Conservation (phyloP, 257 asterid species). For the Handroanthus guayacan region DNA sequence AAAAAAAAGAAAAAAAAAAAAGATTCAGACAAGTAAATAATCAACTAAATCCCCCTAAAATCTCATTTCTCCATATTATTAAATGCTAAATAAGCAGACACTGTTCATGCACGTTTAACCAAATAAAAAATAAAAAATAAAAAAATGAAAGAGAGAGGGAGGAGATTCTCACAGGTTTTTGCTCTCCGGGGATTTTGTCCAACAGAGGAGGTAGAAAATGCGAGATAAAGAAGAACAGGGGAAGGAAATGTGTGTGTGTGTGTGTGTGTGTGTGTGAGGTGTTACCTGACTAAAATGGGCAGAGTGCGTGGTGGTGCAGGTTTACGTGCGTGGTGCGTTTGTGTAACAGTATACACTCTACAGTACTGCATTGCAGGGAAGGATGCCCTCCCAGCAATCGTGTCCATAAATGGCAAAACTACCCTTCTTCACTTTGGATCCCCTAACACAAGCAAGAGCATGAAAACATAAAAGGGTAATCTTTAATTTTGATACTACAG, state of each 20-base stretch:
- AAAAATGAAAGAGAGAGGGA: too few species aligned
- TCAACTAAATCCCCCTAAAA: background rate
- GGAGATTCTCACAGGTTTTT: constrained; percentile 26
- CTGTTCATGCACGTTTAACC: background rate
- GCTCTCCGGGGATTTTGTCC: constrained; percentile 18
- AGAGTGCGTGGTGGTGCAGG: constrained; percentile 33
- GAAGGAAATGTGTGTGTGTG: background rate
- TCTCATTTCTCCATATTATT: background rate
- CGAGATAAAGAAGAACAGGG: background rate
- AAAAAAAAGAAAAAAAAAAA: background rate
- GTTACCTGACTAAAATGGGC: constrained; percentile 38
- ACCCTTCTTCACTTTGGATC: background rate
- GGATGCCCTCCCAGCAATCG: background rate
- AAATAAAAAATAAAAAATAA: too few species aligned
- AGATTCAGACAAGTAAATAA: background rate
- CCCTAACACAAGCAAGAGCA: too few species aligned
- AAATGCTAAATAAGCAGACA: background rate
- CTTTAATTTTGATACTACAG: background rate
- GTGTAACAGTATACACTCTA: background rate
- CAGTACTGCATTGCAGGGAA: constrained; percentile 21
- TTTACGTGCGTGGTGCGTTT: constrained; percentile 42
- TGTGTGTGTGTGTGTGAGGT: constrained; percentile 16
- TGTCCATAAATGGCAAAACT: constrained; percentile 26
- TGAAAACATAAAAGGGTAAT: too few species aligned
- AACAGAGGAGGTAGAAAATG: background rate